Conservation (phyloP, 1,284 basidiomycete genomes). For the Agroathelia rolfsii region DNA sequence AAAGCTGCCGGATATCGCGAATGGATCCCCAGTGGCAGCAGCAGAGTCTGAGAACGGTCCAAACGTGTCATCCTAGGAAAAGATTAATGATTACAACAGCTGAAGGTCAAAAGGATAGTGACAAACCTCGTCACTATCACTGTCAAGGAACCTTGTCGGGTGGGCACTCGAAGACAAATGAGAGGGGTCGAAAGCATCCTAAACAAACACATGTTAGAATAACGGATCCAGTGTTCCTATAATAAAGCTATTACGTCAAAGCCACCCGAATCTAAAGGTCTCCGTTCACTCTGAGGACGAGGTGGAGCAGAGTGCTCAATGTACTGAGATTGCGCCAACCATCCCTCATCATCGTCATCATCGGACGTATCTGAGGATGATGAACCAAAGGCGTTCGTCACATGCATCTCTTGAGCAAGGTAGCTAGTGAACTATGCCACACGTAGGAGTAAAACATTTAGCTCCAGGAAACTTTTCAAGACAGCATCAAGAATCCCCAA, state of each 20-base stretch:
- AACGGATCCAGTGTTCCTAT: constrained; percentile 2
- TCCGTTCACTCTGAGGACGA: constrained; percentile 36
- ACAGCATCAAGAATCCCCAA: constrained; percentile 32
- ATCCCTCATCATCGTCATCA: constrained; percentile 66
- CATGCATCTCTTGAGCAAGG: constrained; percentile 61
- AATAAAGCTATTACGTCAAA: constrained; percentile 44
- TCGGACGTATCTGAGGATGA: constrained; percentile 42
- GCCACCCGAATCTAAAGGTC: constrained; percentile 37
- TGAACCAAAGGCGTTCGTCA: constrained; percentile 45
- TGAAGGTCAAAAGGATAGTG: constrained; percentile 5
- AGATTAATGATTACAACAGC: constrained; percentile 9
- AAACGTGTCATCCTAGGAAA: constrained; percentile 44
- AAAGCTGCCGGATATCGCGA: constrained; percentile 47
- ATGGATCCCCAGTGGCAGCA: constrained; percentile 41
- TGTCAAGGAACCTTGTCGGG: constrained; percentile 18
- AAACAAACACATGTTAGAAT: constrained; percentile 6
- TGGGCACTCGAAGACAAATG: constrained; percentile 14
- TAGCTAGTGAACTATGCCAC: constrained; percentile 59
- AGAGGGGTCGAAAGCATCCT: constrained; percentile 48
- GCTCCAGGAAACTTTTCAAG: constrained; percentile 49
- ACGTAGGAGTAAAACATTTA: constrained; percentile 20
- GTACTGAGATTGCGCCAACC: constrained; percentile 68
- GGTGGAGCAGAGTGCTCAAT: constrained; percentile 47
- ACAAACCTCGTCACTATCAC: constrained; percentile 40
- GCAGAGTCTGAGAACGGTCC: constrained; percentile 68